Percentiles rank a stretch among this genome's conserved stretches.
phyloP scores from a whole-genome alignment of 176 grass and related monocot genomes.

The Rhipidocladum racemiflorum region DNA sequence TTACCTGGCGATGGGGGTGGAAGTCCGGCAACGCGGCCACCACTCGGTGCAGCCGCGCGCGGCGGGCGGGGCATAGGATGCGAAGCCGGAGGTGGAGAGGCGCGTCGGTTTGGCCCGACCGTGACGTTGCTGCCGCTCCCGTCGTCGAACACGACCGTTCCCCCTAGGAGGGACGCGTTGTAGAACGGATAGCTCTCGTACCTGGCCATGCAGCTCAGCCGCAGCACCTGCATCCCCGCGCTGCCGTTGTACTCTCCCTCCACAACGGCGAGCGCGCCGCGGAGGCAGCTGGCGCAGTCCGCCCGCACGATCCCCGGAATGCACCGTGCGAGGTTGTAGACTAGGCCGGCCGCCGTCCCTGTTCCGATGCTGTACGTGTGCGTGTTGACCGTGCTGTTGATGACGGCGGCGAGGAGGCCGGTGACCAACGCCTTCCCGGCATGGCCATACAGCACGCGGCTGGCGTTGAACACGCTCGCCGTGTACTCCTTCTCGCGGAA shows the following conservation, averaged over 20 bases:
- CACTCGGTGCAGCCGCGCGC: not conserved
- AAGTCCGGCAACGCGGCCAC: not conserved
- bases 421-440: not conserved
- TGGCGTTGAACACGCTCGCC: slow-evolving; percentile 3
- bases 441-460: not conserved
- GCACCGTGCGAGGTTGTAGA: not conserved
- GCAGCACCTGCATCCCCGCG: slow-evolving; percentile 11
- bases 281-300: not conserved
- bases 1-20: too few relatives aligned
- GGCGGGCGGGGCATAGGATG: too few relatives aligned
- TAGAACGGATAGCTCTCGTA: slow-evolving; percentile 19
- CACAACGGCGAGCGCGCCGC: not conserved
- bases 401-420: not conserved
- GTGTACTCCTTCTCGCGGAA: slow-evolving; percentile 7
- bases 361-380: not conserved
- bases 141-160: not conserved
- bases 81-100: too few relatives aligned
- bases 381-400: not conserved
- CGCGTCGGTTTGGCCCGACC: too few relatives aligned
- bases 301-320: not conserved
- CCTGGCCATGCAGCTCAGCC: slow-evolving; percentile 18
- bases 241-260: not conserved
- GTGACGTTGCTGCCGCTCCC: not conserved
- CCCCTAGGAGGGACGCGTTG: not conserved
- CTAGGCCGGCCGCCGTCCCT: not conserved